These are phyloP conservation scores for Dictyostelium brefeldianum DNA, from an alignment of 78 protist genomes.

Conservation along the genomic window DNA sequence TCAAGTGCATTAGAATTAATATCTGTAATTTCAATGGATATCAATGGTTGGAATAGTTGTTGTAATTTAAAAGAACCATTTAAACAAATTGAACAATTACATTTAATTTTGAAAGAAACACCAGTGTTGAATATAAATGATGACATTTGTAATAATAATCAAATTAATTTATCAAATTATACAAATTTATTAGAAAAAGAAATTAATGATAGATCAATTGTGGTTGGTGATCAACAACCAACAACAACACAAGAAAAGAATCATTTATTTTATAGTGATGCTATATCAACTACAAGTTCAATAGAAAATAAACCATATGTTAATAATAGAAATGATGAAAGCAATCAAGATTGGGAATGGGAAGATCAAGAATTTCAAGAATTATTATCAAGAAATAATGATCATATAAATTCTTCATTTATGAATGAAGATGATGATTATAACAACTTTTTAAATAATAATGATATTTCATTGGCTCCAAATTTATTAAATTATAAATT, in stretches of 20 bases:
- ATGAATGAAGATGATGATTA: conserved; percentile 27
- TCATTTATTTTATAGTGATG: conserved; percentile 6
- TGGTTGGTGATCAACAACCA: too few relatives aligned
- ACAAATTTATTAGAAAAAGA: conserved; percentile 32
- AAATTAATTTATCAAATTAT: conserved; percentile 61
- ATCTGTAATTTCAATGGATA: not conserved
- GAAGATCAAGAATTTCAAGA: conserved; percentile 70
- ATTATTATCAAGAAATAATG: conserved; percentile 12
- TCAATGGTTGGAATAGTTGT: not conserved
- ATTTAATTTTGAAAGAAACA: not conserved
- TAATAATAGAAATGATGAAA: conserved; percentile 7
- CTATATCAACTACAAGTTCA: not conserved
- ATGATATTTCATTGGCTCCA: not conserved
- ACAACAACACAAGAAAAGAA: conserved; percentile 20
- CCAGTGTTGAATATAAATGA: conserved; percentile 39
- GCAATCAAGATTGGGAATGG: conserved; percentile 57
- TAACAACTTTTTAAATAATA: not conserved
- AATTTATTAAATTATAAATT: conserved; percentile 25
- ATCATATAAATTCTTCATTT: conserved; percentile 21
- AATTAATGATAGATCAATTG: not conserved
- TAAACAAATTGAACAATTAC: conserved; percentile 10
- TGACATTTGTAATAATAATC: conserved; percentile 50
- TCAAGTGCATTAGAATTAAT: conserved; percentile 57
- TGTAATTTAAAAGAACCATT: not conserved
- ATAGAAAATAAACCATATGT: not conserved